Evolutionary conservation across 371 early-diverging fungal species (phyloP).

Genomic region (Nematocida minor): DNA sequence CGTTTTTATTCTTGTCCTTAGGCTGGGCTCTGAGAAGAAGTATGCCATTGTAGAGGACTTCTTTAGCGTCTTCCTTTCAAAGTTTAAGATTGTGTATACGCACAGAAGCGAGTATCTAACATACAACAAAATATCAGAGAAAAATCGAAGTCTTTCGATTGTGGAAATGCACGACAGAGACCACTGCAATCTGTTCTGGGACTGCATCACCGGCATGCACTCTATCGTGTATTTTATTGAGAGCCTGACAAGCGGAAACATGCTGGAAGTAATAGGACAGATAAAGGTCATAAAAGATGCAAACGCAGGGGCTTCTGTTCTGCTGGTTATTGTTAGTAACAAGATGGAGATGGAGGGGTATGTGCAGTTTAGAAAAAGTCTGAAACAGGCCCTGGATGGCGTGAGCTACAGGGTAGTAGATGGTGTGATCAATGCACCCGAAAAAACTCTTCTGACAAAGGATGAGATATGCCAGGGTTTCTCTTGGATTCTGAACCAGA

Average conservation of each 20-base stretch:
- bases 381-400: conserved; percentile 9
- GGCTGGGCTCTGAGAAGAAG: background rate
- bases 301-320: conserved; percentile 20
- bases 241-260: background rate
- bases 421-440: background rate
- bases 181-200: conserved; percentile 24
- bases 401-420: conserved; percentile 10
- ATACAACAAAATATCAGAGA: conserved; percentile 3
- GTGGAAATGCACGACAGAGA: conserved; percentile 40
- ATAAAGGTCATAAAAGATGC: conserved; percentile 15
- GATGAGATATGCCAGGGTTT: conserved; percentile 30
- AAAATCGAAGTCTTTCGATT: background rate
- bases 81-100: background rate
- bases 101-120: conserved; percentile 16
- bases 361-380: conserved; percentile 4
- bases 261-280: background rate
- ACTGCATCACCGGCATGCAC: conserved; percentile 43
- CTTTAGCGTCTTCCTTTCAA: background rate
- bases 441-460: background rate
- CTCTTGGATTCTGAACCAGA: background rate
- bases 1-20: conserved; percentile 32
- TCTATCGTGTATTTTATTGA: conserved; percentile 17
- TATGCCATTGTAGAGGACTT: conserved; percentile 22
- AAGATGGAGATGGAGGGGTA: background rate
- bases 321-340: conserved; percentile 15